A percentile compares a stretch with the other conserved stretches of the same genome.
Conservation (phyloP, 306 rosid species). For the Prosopis cineraria region DNA sequence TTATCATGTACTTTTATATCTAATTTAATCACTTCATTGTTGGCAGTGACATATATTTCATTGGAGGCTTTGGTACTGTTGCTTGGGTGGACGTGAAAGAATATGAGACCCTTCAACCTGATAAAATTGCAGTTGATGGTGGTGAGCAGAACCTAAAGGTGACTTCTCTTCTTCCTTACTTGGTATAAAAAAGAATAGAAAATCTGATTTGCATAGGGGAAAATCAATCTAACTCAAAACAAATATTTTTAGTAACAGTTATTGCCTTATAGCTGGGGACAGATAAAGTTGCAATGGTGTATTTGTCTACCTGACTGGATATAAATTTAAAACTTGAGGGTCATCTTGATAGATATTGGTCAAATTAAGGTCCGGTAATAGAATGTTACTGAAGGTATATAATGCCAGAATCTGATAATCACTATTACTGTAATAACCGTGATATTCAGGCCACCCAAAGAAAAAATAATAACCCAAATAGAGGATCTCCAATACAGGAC, state of each 20-base stretch:
- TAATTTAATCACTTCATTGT: slow-evolving; percentile 24
- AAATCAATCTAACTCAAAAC: background rate
- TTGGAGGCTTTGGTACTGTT: slow-evolving; percentile 99
- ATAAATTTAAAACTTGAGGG: slow-evolving; percentile 17
- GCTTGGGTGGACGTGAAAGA: slow-evolving; percentile 99
- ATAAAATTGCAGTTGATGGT: slow-evolving; percentile 95
- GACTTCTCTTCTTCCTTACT: slow-evolving; percentile 28
- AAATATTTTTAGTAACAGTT: background rate
- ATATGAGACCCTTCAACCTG: slow-evolving; percentile 90
- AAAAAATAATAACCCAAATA: background rate
- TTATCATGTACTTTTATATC: slow-evolving; percentile 26
- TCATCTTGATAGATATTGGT: background rate
- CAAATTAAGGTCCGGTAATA: background rate
- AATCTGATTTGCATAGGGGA: background rate
- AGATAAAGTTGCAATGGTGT: slow-evolving; percentile 13
- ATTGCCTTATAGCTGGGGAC: slow-evolving; percentile 19
- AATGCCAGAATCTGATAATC: background rate
- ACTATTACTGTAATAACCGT: background rate
- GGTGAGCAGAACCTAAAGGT: slow-evolving; percentile 97
- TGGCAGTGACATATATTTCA: slow-evolving; percentile 95
- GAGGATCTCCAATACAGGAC: background rate
- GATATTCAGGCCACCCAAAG: background rate
- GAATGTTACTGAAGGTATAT: background rate
- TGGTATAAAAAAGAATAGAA: slow-evolving; percentile 7
- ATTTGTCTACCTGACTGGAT: background rate